Conservation (phyloP, 2,329 filamentous ascomycete species). For the Calonectria hongkongensis region DNA sequence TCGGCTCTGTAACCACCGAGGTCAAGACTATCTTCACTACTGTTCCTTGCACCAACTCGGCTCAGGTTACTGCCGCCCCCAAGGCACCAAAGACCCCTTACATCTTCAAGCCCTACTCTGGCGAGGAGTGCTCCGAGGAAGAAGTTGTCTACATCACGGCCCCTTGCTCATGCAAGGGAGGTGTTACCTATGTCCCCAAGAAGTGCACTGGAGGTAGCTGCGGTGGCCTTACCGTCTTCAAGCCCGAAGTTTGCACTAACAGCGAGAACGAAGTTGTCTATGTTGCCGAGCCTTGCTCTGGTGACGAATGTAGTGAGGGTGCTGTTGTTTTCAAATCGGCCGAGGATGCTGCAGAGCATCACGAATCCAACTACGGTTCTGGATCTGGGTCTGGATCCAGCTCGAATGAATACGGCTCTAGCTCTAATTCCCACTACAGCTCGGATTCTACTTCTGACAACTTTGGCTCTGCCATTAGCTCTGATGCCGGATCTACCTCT, state of each 20-base stretch:
- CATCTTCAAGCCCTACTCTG: neutral
- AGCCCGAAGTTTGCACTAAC: neutral
- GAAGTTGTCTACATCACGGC: slow-evolving; percentile 4
- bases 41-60: neutral
- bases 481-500: neutral
- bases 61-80: neutral
- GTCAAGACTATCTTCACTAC: slow-evolving; percentile 15
- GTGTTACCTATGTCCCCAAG: neutral
- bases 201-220: neutral
- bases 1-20: slow-evolving; percentile 12
- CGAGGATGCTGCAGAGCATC: neutral
- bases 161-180: slow-evolving; percentile 12
- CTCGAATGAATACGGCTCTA: neutral
- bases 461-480: neutral
- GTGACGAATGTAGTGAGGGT: neutral
- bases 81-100: neutral
- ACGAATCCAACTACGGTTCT: neutral
- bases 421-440: neutral
- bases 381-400: neutral
- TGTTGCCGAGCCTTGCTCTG: neutral
- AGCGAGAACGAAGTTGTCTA: neutral
- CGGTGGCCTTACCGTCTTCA: neutral
- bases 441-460: neutral
- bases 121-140: neutral
- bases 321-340: neutral